Evolutionary conservation across 2,329 filamentous ascomycete genomes (phyloP).

Genomic region (Torrubiella hemipterigena): DNA sequence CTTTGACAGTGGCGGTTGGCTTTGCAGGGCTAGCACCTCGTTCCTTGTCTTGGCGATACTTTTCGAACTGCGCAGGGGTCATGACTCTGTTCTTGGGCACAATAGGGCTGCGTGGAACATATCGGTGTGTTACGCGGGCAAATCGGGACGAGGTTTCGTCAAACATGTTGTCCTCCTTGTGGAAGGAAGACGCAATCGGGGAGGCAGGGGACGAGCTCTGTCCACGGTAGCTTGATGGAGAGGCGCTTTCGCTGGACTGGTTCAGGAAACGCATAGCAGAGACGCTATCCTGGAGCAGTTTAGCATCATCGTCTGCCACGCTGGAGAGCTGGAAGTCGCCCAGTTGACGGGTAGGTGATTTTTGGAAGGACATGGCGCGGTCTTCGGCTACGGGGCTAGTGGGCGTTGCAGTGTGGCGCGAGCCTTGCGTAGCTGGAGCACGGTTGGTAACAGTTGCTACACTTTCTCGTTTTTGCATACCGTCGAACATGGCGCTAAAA

Average conservation of each 20-base stretch:
- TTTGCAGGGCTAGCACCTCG: constrained; percentile 28
- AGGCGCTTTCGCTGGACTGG: constrained; percentile 11
- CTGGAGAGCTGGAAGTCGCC: constrained; percentile 15
- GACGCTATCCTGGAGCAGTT: constrained; percentile 38
- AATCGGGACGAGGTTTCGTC: constrained; percentile 30
- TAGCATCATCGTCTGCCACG: constrained; percentile 40
- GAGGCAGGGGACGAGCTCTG: constrained; percentile 4
- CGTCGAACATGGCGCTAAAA: constrained; percentile 42
- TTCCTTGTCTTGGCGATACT: constrained; percentile 64
- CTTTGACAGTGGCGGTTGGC: background rate
- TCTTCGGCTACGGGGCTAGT: constrained; percentile 24
- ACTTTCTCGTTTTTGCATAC: constrained; percentile 43
- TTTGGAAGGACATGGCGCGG: constrained; percentile 22
- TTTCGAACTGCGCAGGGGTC: constrained; percentile 80
- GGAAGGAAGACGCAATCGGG: constrained; percentile 16
- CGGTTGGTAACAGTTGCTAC: constrained; percentile 31
- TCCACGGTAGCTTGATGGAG: constrained; percentile 6
- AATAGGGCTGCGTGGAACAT: constrained; percentile 19
- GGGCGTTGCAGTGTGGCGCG: constrained; percentile 30
- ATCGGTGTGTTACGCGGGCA: constrained; percentile 23
- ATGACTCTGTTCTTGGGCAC: constrained; percentile 62
- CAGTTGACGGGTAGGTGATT: constrained; percentile 25
- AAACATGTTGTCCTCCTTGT: constrained; percentile 44
- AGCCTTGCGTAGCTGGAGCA: constrained; percentile 30
- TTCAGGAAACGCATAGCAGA: constrained; percentile 34